Base-by-base conservation (phyloP, 1,284 basidiomycete genomes). In the Hypsizygus ulmarius region DNA sequence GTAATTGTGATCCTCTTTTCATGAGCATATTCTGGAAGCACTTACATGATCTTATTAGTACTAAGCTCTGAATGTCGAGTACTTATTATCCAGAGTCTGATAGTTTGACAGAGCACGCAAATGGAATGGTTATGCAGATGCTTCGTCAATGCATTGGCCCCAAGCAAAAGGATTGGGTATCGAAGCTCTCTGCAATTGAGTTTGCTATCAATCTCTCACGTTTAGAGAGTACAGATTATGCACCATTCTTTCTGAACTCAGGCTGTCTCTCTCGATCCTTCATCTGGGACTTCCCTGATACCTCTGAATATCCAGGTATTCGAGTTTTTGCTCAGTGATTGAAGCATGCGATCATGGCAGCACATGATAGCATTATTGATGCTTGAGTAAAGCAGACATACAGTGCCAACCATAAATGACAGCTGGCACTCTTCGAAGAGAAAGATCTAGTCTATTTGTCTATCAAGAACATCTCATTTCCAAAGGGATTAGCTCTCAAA, bases 371-470 rank as follows among this genome's bases (percentile, higher is more conserved):
- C 21, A 56, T 61, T 2, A 53, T 61, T 8, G 54, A 43, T 16
- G 47, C 46, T 0, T 0, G 47, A 7, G 28, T 49, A 0, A 39
- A 52, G n/a, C 59, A 58, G 32, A 48, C 52, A 0, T 3, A 19
- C 1, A 15, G 39, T 11, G 47, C 55, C 0, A 56, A 57, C 27
- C 39, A 19, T 3, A 49, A 50, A 37, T 12, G 51, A n/a, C 37
- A 39, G 15, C n/a, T 28, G 0, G 47, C 51, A 1, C 61, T 61
- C 0, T 63, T 63, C 36, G 15, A 30, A 1, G 39, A 46, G 11
- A 54, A 51, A 0, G 64, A 69, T 32, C 38, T 69, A 0, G 64
- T 65, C 0, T 71, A 68, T 38, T 10, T 72, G 1, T 71, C 66
- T 0, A 70, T 64, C 0, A 66, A 68, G 45, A 72, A 71, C 43